A percentile compares a stretch with the other conserved stretches of the same genome.
phyloP scores from a whole-genome alignment of 1,139 yeast genomes.

The Torulaspora globosa region DNA sequence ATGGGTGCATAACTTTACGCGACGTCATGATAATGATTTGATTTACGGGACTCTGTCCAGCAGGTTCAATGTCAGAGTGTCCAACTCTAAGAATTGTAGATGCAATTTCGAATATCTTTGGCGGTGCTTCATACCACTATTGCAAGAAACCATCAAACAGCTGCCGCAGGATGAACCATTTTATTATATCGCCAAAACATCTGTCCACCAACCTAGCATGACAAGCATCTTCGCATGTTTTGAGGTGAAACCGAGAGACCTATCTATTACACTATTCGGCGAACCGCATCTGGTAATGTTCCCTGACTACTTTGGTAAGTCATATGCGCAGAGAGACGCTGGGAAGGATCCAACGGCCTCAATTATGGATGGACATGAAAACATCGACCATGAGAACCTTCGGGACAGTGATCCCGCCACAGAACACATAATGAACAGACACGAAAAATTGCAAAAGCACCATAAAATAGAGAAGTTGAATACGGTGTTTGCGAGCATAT shows the following conservation, averaged over 20 bases:
- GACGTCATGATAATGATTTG: constrained; percentile 22
- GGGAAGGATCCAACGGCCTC: constrained; percentile 1
- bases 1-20: constrained; percentile 27
- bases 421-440: constrained; percentile 8
- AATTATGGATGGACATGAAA: constrained; percentile 6
- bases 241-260: constrained; percentile 15
- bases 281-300: constrained; percentile 21
- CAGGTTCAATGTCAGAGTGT: constrained; percentile 16
- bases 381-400: constrained; percentile 8
- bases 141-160: constrained; percentile 13
- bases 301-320: constrained; percentile 18
- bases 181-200: constrained; percentile 20
- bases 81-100: constrained; percentile 21
- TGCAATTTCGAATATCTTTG: constrained; percentile 22
- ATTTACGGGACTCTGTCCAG: constrained; percentile 23
- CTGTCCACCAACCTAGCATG: constrained; percentile 19
- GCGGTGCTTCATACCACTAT: constrained; percentile 21
- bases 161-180: constrained; percentile 17
- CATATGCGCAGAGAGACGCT: constrained; percentile 12
- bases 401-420: constrained; percentile 1
- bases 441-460: constrained; percentile 13
- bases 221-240: constrained; percentile 25
- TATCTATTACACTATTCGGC: constrained; percentile 10
- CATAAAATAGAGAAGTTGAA: constrained; percentile 15
- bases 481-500: constrained; percentile 12